These are phyloP conservation scores for Penstemon eatonii DNA, from an alignment of 257 asterid species.

Conservation along the genomic window DNA sequence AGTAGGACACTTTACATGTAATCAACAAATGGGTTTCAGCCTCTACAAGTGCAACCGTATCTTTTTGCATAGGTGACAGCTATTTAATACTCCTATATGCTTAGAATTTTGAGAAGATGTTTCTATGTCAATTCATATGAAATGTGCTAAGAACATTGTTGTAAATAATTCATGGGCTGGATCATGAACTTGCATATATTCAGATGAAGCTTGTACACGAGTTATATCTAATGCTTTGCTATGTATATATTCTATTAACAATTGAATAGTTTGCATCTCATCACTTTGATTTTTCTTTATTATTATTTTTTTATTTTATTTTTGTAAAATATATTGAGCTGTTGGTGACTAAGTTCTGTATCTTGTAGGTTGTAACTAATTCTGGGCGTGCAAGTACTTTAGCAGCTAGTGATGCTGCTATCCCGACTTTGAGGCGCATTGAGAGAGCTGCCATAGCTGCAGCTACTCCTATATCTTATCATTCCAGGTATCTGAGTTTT, in stretches of 20 bases:
- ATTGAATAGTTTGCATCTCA: too few relatives aligned
- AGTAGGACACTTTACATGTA: too few relatives aligned
- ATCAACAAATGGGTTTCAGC: too few relatives aligned
- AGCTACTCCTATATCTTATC: conserved; percentile 95
- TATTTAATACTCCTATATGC: too few relatives aligned
- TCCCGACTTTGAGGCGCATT: conserved; percentile 94
- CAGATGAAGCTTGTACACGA: background rate
- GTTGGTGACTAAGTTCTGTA: background rate
- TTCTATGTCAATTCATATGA: too few relatives aligned
- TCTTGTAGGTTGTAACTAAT: conserved; percentile 82
- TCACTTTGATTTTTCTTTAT: too few relatives aligned
- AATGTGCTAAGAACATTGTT: too few relatives aligned
- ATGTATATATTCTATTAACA: background rate
- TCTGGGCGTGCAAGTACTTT: conserved; percentile 97
- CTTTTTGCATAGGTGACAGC: too few relatives aligned
- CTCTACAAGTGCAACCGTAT: too few relatives aligned
- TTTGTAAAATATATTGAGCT: background rate
- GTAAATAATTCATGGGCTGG: too few relatives aligned
- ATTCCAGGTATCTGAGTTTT: conserved; percentile 61
- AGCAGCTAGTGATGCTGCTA: conserved; percentile 97
- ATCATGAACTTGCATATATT: background rate
- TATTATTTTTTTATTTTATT: too few relatives aligned
- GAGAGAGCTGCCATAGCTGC: conserved; percentile 99
- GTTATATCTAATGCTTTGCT: background rate
- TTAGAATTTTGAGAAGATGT: too few relatives aligned